phyloP scores from a whole-genome alignment of 192 early-diverging fungal genomes.

The Thamnidium elegans region DNA sequence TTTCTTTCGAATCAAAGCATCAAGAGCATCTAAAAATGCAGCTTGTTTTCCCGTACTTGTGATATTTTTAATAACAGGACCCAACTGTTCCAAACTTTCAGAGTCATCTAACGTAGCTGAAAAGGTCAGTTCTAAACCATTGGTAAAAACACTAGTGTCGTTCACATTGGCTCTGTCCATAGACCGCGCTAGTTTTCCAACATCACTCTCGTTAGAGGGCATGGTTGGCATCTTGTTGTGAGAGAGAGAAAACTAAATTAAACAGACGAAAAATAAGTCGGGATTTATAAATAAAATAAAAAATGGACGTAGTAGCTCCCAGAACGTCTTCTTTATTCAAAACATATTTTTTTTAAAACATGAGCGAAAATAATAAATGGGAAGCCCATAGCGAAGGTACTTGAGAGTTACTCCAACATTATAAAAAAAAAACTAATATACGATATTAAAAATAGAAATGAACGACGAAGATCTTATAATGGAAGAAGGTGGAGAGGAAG shows the following conservation, averaged over 20 bases:
- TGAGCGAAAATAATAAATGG: background rate
- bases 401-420: background rate
- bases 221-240: background rate
- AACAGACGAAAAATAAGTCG: too few species aligned
- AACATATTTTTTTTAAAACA: too few species aligned
- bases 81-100: conserved; percentile 79
- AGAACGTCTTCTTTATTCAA: too few species aligned
- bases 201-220: background rate
- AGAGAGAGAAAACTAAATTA: too few species aligned
- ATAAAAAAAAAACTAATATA: background rate
- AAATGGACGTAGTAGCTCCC: too few species aligned
- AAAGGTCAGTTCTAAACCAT: conserved; percentile 6
- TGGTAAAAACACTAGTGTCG: background rate
- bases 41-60: conserved; percentile 83
- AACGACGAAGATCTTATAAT: conserved; percentile 13
- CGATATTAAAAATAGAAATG: background rate
- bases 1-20: conserved; percentile 78
- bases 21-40: conserved; percentile 83
- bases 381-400: background rate
- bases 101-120: conserved; percentile 40
- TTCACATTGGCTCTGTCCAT: background rate
- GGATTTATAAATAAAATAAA: too few species aligned
- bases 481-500: conserved; percentile 5
- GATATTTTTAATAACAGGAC: conserved; percentile 86
- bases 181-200: background rate